Base-by-base conservation (phyloP, 805 yeast species). In the Candida argentea region DNA sequence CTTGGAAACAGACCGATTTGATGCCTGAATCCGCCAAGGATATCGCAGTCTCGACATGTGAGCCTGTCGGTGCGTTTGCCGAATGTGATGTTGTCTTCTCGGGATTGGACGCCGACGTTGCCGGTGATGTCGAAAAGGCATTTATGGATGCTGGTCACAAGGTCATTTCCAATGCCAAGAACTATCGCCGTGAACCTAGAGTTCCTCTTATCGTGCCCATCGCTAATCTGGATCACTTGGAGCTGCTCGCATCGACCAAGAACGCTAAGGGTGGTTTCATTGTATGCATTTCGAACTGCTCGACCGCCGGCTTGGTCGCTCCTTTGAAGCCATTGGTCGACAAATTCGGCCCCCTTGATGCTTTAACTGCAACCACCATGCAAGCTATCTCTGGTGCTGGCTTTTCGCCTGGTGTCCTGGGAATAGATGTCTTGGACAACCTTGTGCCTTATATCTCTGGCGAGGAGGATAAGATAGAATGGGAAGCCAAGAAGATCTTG, bases 381-480 rank as follows among this genome's bases (percentile, higher is more conserved):
- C 98, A 91, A 57, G 98, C 98, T 21, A 84, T 91, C 39, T 87
- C 97, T 4, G 98, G 98, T 44, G 98, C 94, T 14, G 98, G 98
- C 3, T 91, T 83, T 55, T 82, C 95, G 6, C 98, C 98, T 27
- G 98, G 98, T 54, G 94, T 87, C 32, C 76, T 95, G 14, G 91
- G 94, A 39, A 87, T 91, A 57, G 97, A 91, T 50, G 76, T 89
- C 31, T 67, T 91, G 44, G 98, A 91, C 60, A 91, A 91, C 61
- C 70, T 91, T 41, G 85, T 91, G 31, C 98, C 98, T 23, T 91
- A 65, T 68, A 91, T 91, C 49, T 67, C 86, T 39, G 96, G 97
- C 25, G 98, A 91, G 61, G 98, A 91, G 62, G 98, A 91, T 43
- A 91, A 91, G 63, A 84, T 91, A 44, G 98, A 91, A 61, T 86